Evolutionary conservation across 2,329 filamentous ascomycete species (phyloP), one percentile per base, ranked within the genome.

Genomic region (Penicillium thymicola): DNA sequence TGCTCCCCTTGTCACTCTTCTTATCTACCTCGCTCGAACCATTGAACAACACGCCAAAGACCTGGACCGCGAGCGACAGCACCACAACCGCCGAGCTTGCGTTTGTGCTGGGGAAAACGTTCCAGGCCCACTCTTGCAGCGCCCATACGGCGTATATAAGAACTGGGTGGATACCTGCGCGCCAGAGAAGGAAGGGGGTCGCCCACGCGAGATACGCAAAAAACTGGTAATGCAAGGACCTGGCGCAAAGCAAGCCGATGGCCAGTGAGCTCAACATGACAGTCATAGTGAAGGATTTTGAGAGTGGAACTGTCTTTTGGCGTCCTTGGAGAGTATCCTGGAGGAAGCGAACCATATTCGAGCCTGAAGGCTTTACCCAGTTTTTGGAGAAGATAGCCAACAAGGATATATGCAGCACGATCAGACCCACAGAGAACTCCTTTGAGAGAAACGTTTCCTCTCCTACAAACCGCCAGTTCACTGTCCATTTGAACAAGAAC

Each of bases 401-500:
- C n/a, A 92, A 78, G 9, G 78, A 72, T 27, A 79, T 78, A 71
- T 97, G 91, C 54, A 84, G 69, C 2, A 74, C 79, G 27, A 96
- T 79, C 49, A 97, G 80, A 14, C 76, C 73, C 18, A 87, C 65
- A 27, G 91, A 85, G 70, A 96, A 95, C 2, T 77, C 71, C 58
- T 78, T 83, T 64, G 85, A 88, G 45, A 95, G 81, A 67, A 99
- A 99, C 0, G 78, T 75, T 7, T 89, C 84, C 74, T 97, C 92
- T 16, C 89, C 87, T n/a, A 97, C 76, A 72, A 97, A 97, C 52
- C 92, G 86, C 94, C 94, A 99, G 75, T 99, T 99, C 64, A 99
- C 94, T 0, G 94, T 99, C 94, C 94, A 99, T 76, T 93, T 92
- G 80, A 93, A 97, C 67, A 96, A 82, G 76, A 99, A 99, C 66